Percentiles rank a stretch among this genome's conserved stretches.
phyloP scores from a whole-genome alignment of 345 rosid species.

The Murraya paniculata region DNA sequence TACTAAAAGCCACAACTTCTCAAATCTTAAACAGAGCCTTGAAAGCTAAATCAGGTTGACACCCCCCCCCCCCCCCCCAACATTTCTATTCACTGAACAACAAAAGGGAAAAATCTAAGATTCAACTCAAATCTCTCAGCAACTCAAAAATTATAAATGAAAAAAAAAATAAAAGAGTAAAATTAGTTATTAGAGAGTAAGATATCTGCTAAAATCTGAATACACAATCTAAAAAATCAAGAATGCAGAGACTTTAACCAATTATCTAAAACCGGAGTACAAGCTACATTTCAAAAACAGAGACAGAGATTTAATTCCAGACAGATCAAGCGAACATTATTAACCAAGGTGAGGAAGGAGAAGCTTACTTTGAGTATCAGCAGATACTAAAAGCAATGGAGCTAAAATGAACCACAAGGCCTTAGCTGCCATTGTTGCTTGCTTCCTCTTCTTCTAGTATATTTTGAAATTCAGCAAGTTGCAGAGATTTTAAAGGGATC shows the following conservation, averaged over 20 bases:
- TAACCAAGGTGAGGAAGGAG: neutral
- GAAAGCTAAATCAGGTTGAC: no score
- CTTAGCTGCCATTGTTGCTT: slow-evolving; percentile 18
- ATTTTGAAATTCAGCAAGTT: neutral
- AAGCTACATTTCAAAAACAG: neutral
- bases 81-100: neutral
- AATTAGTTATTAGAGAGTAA: neutral
- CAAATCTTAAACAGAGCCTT: no score
- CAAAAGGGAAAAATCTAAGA: neutral
- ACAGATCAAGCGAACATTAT: slow-evolving; percentile 23
- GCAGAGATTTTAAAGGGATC: neutral
- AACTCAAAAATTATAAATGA: neutral
- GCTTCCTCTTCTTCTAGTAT: neutral
- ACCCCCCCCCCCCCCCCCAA: no score
- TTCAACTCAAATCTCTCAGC: neutral
- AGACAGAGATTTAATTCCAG: neutral
- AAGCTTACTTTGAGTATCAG: slow-evolving; percentile 34
- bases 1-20: no score
- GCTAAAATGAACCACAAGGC: slow-evolving; percentile 23
- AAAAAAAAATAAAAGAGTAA: neutral
- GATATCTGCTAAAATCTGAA: slow-evolving; percentile 22
- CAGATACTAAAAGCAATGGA: slow-evolving; percentile 33
- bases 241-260: slow-evolving; percentile 8
- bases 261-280: neutral
- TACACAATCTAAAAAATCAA: neutral